These are phyloP conservation scores for Amylocystis lapponica DNA, from an alignment of 768 basidiomycete species.

Conservation along the genomic window DNA sequence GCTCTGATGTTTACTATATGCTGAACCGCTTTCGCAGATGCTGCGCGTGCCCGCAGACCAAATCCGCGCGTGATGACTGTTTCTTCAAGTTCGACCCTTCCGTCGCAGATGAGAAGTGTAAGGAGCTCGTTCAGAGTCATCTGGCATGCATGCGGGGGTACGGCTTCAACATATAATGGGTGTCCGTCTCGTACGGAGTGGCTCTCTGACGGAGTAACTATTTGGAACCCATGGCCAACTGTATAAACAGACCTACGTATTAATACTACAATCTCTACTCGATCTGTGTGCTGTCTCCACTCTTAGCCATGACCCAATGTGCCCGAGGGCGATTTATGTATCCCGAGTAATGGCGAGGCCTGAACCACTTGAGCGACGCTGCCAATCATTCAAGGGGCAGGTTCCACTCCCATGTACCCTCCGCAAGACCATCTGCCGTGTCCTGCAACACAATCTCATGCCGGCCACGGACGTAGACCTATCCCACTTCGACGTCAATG, in stretches of 20 bases:
- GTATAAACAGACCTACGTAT: no score
- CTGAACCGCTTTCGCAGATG: slow-evolving; percentile 48
- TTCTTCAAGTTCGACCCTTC: slow-evolving; percentile 69
- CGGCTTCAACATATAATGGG: slow-evolving; percentile 73
- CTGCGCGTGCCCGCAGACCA: slow-evolving; percentile 94
- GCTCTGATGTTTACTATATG: neutral
- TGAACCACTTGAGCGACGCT: neutral
- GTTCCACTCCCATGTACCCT: slow-evolving; percentile 84
- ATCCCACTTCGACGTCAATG: no score
- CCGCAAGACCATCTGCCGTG: slow-evolving; percentile 81
- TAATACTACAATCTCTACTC: no score
- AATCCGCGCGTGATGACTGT: slow-evolving; percentile 89
- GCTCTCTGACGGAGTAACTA: no score
- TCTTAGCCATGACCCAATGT: no score
- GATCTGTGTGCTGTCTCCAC: no score
- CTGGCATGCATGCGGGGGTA: slow-evolving; percentile 86
- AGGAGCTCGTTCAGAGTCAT: slow-evolving; percentile 71
- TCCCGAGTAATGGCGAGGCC: no score
- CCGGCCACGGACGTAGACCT: slow-evolving; percentile 84
- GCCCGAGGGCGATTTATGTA: no score
- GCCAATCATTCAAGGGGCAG: slow-evolving; percentile 41
- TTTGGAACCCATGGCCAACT: no score
- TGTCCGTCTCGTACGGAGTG: neutral
- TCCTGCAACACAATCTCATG: slow-evolving; percentile 93
- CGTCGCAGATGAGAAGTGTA: slow-evolving; percentile 75